Conservation (phyloP, 495 filamentous ascomycete species). For the Xylaria grammica region DNA sequence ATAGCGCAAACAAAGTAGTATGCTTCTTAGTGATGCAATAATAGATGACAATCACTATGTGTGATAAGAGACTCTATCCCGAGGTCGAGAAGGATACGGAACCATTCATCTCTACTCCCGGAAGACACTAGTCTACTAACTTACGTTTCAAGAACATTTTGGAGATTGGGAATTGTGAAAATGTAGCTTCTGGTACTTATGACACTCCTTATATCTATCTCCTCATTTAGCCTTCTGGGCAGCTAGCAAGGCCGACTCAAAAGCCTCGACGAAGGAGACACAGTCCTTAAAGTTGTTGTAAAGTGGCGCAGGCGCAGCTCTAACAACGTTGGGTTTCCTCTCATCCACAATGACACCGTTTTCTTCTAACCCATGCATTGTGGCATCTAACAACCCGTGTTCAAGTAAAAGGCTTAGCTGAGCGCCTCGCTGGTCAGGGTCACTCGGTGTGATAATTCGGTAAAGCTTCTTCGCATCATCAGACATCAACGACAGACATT, state of each 20-base stretch:
- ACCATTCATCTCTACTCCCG: too few species aligned
- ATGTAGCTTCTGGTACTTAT: neutral
- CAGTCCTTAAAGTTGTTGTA: conserved; percentile 88
- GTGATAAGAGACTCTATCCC: too few species aligned
- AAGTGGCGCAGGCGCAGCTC: conserved; percentile 89
- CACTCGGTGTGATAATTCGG: conserved; percentile 78
- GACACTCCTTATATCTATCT: neutral
- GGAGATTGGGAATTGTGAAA: too few species aligned
- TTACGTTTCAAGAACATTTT: too few species aligned
- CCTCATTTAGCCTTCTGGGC: conserved; percentile 26
- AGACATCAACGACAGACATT: conserved; percentile 58
- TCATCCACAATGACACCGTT: conserved; percentile 84
- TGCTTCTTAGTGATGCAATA: too few species aligned
- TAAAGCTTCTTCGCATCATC: conserved; percentile 61
- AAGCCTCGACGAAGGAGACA: conserved; percentile 72
- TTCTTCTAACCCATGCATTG: conserved; percentile 71
- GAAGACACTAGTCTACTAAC: too few species aligned
- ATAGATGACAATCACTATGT: too few species aligned
- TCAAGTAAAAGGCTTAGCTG: conserved; percentile 80
- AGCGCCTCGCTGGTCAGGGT: conserved; percentile 75
- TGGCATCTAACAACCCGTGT: conserved; percentile 68
- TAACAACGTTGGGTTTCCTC: conserved; percentile 84
- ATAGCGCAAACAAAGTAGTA: too few species aligned
- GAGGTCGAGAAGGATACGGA: too few species aligned
- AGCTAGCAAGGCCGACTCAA: conserved; percentile 56